Conservation (phyloP, 164 flowering plant species). For the grape (Vitis vinifera) region ASM3070453v1 NC_081817.1:1113501-1114000, state of each 20-base stretch:
- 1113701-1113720: no score
- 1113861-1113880: conserved; percentile 13
- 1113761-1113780: neutral
- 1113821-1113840: conserved; percentile 19
- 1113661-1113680: no score
- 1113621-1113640: conserved; percentile 1
- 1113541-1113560: neutral
- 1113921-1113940: conserved; percentile 14
- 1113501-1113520: neutral
- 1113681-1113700: no score
- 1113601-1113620: neutral
- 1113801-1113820: conserved; percentile 10
- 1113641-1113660: no score
- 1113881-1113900: neutral
- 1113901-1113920: neutral
- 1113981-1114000: neutral
- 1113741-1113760: no score
- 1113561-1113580: neutral
- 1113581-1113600: neutral
- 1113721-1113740: no score
- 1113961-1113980: conserved; percentile 13
- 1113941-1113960: conserved; percentile 3
- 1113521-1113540: conserved; percentile 8
- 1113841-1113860: conserved; percentile 20
- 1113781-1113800: conserved; percentile 3